Conservation (phyloP, 768 basidiomycete species). For the Rhodosporidiobolus sp. region DNA sequence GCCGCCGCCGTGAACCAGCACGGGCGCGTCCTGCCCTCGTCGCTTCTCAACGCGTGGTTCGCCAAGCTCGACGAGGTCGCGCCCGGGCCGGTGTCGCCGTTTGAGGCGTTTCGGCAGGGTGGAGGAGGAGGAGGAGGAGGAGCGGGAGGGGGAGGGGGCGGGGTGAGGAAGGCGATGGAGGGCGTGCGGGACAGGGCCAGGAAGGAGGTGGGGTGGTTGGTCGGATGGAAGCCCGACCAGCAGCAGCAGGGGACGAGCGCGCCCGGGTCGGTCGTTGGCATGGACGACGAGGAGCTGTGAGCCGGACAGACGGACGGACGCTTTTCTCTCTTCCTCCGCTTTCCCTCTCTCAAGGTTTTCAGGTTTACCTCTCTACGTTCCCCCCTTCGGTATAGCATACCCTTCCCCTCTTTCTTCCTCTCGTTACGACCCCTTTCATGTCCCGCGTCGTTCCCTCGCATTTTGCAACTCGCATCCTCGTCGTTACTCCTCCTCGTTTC, state of each 20-base stretch:
- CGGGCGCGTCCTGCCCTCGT: conserved; percentile 38
- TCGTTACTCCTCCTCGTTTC: background rate
- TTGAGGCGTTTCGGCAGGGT: background rate
- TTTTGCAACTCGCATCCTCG: no score
- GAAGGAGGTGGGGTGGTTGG: conserved; percentile 43
- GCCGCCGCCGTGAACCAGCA: conserved; percentile 31
- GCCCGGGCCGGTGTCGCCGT: background rate
- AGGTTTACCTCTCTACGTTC: background rate
- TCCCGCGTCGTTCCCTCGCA: background rate
- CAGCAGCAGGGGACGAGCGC: background rate
- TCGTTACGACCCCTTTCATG: background rate
- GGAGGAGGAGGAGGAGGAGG: background rate
- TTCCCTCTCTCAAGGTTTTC: background rate
- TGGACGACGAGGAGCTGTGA: conserved; percentile 19
- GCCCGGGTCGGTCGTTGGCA: background rate
- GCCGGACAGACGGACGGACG: background rate
- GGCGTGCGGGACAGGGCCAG: conserved; percentile 40
- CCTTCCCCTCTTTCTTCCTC: no score
- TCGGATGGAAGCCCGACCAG: conserved; percentile 19
- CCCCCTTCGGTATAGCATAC: background rate
- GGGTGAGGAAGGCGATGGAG: conserved; percentile 33
- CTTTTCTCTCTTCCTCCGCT: background rate
- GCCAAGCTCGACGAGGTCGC: conserved; percentile 30
- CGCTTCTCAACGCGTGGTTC: conserved; percentile 37
- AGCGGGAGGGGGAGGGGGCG: background rate